Conservation (phyloP, 768 basidiomycete species). For the Psilocybe cubensis region DNA sequence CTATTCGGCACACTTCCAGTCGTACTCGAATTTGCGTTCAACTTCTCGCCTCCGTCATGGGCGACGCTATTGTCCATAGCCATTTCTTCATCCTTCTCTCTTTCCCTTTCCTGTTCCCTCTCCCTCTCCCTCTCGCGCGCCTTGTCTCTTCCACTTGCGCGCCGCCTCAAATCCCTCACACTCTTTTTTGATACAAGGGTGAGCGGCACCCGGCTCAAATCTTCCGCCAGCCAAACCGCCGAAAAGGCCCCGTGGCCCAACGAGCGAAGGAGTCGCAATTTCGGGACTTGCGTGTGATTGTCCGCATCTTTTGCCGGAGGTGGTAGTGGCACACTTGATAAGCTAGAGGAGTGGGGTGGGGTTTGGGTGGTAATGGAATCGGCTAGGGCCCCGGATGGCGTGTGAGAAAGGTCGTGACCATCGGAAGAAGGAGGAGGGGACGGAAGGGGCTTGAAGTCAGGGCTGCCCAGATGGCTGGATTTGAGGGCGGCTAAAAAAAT, state of each 20-base stretch:
- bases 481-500: not conserved
- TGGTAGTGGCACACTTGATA: slow-evolving; percentile 11
- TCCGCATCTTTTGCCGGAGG: not conserved
- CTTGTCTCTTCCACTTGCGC: slow-evolving; percentile 24
- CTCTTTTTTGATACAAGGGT: slow-evolving; percentile 43
- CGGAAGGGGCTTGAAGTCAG: not conserved
- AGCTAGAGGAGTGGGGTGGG: not conserved
- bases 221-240: slow-evolving; percentile 73
- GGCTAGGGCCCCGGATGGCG: not conserved
- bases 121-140: slow-evolving; percentile 8
- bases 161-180: slow-evolving; percentile 40
- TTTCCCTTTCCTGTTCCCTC: not conserved
- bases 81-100: not conserved
- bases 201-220: slow-evolving; percentile 50
- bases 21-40: not conserved
- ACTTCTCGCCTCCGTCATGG: not conserved
- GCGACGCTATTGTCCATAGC: not conserved
- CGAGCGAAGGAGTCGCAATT: slow-evolving; percentile 51
- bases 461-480: not conserved
- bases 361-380: not conserved
- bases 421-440: not conserved
- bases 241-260: slow-evolving; percentile 79
- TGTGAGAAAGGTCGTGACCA: not conserved
- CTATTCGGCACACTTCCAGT: slow-evolving; percentile 8
- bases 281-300: slow-evolving; percentile 24